These are phyloP conservation scores for Neopestalotiopsis sp. DNA, from an alignment of 2,329 filamentous ascomycete genomes.

Conservation along the genomic window DNA sequence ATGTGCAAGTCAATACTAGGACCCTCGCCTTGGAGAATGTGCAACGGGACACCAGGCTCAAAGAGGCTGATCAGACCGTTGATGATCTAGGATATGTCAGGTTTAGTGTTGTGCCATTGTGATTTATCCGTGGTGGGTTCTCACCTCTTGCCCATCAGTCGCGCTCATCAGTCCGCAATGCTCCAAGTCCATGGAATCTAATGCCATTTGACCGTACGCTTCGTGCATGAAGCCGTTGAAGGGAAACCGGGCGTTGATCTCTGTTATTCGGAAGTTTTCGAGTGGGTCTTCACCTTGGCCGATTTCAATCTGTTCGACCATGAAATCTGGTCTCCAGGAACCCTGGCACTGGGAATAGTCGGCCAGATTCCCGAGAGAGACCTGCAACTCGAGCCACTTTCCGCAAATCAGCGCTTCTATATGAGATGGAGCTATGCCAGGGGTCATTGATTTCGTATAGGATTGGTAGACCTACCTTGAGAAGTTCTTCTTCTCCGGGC, in stretches of 20 bases:
- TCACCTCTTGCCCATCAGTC: slow-evolving; percentile 32
- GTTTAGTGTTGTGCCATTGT: too few relatives aligned
- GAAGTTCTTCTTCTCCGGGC: slow-evolving; percentile 16
- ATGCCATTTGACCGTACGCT: slow-evolving; percentile 35
- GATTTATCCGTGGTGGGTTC: neutral
- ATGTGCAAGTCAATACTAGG: slow-evolving; percentile 45
- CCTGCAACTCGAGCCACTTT: neutral
- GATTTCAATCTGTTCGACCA: neutral
- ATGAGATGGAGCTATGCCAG: slow-evolving; percentile 34
- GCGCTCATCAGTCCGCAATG: slow-evolving; percentile 29
- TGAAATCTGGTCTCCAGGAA: neutral
- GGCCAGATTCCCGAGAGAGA: neutral
- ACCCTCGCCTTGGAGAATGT: slow-evolving; percentile 45
- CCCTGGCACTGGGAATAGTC: neutral
- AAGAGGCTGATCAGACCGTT: slow-evolving; percentile 33
- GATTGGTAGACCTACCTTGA: neutral
- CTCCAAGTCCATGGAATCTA: slow-evolving; percentile 26
- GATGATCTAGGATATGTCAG: slow-evolving; percentile 1
- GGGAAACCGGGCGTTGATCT: slow-evolving; percentile 48
- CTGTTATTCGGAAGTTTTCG: slow-evolving; percentile 41
- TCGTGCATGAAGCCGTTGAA: slow-evolving; percentile 44
- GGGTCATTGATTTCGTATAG: slow-evolving; percentile 36
- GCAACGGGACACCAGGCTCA: slow-evolving; percentile 33
- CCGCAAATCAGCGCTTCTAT: neutral
- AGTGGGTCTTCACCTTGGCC: slow-evolving; percentile 21